A percentile compares a stretch with the other conserved stretches of the same genome.
These are phyloP conservation scores for Pisolithus orientalis DNA, from an alignment of 768 basidiomycete species.

Conservation along the genomic window DNA sequence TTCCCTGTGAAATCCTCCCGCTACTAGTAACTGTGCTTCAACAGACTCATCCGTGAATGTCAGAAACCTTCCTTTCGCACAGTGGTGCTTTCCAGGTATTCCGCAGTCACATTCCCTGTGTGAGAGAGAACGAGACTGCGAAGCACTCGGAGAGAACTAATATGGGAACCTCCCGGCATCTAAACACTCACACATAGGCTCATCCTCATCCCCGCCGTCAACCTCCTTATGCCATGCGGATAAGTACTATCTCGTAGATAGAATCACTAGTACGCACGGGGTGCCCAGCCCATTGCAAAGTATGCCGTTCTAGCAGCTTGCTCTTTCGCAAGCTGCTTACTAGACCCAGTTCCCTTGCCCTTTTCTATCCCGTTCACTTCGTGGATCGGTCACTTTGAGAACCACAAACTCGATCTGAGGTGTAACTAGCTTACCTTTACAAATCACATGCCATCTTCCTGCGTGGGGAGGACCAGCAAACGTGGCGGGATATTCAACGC, in stretches of 20 bases:
- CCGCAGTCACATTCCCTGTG: slow-evolving; percentile 5
- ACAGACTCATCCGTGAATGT: too few relatives aligned
- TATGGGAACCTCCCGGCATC: neutral
- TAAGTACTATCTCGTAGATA: neutral
- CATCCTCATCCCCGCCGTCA: neutral
- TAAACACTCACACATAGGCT: neutral
- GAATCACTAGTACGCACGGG: slow-evolving; percentile 23
- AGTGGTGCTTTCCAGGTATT: slow-evolving; percentile 8
- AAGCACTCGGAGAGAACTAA: slow-evolving; percentile 6
- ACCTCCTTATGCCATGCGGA: neutral
- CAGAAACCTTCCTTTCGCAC: neutral
- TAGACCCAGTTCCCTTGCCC: slow-evolving; percentile 58
- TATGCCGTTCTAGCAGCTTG: slow-evolving; percentile 69
- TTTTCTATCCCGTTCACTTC: slow-evolving; percentile 67
- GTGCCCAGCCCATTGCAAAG: slow-evolving; percentile 71
- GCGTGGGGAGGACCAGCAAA: slow-evolving; percentile 66
- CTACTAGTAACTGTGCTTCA: slow-evolving; percentile 6
- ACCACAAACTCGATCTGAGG: neutral
- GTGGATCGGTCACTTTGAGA: slow-evolving; percentile 1
- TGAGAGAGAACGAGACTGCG: slow-evolving; percentile 2
- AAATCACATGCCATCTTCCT: slow-evolving; percentile 59
- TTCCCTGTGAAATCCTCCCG: slow-evolving; percentile 12
- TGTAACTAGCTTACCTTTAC: slow-evolving; percentile 50
- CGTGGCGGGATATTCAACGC: slow-evolving; percentile 52
- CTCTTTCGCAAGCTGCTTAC: slow-evolving; percentile 74